Conservation (phyloP, 2,329 filamentous ascomycete species). For the Botrytis fabae region DNA sequence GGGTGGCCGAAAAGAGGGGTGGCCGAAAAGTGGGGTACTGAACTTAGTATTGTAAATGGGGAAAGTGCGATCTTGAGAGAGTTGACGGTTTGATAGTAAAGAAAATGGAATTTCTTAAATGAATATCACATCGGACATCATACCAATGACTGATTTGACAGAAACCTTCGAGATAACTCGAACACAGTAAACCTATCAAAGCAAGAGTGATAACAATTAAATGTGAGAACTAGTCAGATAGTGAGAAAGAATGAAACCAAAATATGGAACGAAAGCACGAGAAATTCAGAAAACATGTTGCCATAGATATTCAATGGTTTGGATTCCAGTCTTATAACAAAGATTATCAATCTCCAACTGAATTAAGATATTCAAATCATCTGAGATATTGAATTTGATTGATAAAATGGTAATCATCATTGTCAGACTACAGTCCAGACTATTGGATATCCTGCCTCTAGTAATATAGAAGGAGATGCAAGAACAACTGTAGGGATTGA, state of each 20-base stretch:
- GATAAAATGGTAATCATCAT: no score
- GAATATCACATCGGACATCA: no score
- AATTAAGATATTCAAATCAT: no score
- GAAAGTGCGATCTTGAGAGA: neutral
- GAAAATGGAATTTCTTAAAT: neutral
- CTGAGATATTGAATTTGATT: no score
- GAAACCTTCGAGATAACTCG: neutral
- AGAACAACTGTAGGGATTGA: neutral
- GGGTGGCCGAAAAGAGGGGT: no score
- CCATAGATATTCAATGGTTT: neutral
- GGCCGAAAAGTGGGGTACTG: no score
- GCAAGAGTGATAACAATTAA: neutral
- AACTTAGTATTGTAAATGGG: fast-evolving
- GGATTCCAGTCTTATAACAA: no score
- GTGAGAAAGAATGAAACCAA: neutral
- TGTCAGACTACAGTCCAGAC: no score
- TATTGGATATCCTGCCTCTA: neutral
- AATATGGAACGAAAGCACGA: neutral
- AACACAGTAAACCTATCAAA: neutral
- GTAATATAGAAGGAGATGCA: neutral
- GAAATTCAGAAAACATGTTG: neutral
- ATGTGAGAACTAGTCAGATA: neutral
- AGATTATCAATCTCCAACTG: neutral
- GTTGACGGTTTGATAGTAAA: neutral
- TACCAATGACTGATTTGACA: neutral